Percentiles rank a stretch among this genome's conserved stretches.
Conservation (phyloP, 1,284 basidiomycete genomes). For the Tetrapyrgos nigripes region DNA sequence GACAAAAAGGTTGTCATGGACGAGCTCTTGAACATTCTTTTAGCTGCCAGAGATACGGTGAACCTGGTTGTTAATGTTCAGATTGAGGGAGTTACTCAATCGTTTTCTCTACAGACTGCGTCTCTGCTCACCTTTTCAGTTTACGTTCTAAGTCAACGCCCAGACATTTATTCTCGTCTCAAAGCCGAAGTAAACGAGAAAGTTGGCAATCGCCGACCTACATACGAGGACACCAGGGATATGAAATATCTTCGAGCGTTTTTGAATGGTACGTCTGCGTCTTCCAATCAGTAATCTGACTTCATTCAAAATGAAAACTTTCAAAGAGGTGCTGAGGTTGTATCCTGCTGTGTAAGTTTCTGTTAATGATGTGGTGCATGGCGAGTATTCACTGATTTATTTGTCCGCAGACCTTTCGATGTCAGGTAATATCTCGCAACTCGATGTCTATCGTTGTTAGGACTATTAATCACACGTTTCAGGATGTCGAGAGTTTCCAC, state of each 20-base stretch:
- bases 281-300: not conserved
- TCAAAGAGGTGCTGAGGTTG: slow-evolving; percentile 36
- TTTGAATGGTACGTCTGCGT: slow-evolving; percentile 34
- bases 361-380: slow-evolving; percentile 29
- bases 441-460: not conserved
- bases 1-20: slow-evolving; percentile 44
- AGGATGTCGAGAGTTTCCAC: slow-evolving; percentile 35
- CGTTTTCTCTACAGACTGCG: slow-evolving; percentile 39
- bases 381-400: slow-evolving; percentile 22
- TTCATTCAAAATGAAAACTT: not conserved
- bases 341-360: slow-evolving; percentile 32
- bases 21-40: slow-evolving; percentile 45
- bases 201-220: slow-evolving; percentile 40
- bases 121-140: slow-evolving; percentile 46
- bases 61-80: slow-evolving; percentile 9
- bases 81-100: not conserved
- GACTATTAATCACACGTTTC: not conserved
- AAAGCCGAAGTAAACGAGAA: slow-evolving; percentile 48
- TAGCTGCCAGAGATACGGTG: slow-evolving; percentile 49
- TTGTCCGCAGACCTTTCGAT: slow-evolving; percentile 32
- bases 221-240: slow-evolving; percentile 35
- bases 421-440: slow-evolving; percentile 23
- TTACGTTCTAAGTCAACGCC: slow-evolving; percentile 54
- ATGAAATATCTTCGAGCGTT: slow-evolving; percentile 44
- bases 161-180: slow-evolving; percentile 41